A percentile compares a stretch with the other conserved stretches of the same genome.
These are phyloP conservation scores for Peronosclerospora sorghi DNA, from an alignment of 352 stramenopile genomes.

Conservation along the genomic window DNA sequence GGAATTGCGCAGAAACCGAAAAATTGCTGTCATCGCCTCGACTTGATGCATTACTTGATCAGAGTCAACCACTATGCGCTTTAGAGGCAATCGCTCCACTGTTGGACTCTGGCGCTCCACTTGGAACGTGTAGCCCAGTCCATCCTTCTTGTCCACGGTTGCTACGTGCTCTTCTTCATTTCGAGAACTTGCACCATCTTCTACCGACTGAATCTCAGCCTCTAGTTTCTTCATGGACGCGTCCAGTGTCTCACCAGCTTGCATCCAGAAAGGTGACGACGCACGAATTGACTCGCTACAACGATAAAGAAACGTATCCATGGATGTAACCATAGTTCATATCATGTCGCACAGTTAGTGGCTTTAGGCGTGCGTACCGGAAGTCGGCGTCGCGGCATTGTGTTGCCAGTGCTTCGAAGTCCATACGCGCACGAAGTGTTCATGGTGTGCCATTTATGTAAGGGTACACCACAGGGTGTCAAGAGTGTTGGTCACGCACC, in stretches of 20 bases:
- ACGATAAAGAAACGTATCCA: neutral
- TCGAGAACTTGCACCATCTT: neutral
- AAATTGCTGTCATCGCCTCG: constrained; percentile 25
- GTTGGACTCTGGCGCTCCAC: constrained; percentile 26
- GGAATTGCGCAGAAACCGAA: constrained; percentile 67
- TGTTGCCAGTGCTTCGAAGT: constrained; percentile 44
- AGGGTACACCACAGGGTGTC: too few relatives aligned
- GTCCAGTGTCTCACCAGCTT: constrained; percentile 8
- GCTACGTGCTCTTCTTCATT: constrained; percentile 10
- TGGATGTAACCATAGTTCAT: neutral
- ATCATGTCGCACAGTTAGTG: neutral
- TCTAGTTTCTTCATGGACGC: constrained; percentile 7
- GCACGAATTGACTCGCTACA: constrained; percentile 14
- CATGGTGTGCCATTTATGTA: too few relatives aligned
- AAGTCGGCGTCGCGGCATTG: constrained; percentile 40
- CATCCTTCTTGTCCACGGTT: constrained; percentile 37
- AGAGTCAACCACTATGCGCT: constrained; percentile 18
- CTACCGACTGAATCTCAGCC: neutral
- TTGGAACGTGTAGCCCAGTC: constrained; percentile 58
- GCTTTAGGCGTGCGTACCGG: constrained; percentile 18
- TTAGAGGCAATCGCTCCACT: constrained; percentile 13
- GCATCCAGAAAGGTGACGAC: constrained; percentile 12
- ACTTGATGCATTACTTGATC: constrained; percentile 2
- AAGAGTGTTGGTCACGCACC: too few relatives aligned
- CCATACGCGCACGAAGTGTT: constrained; percentile 5